Evolutionary conservation across 1,284 basidiomycete species (phyloP), one percentile per base, ranked within the genome.

Genomic region (Cutaneotrichosporon sp.): DNA sequence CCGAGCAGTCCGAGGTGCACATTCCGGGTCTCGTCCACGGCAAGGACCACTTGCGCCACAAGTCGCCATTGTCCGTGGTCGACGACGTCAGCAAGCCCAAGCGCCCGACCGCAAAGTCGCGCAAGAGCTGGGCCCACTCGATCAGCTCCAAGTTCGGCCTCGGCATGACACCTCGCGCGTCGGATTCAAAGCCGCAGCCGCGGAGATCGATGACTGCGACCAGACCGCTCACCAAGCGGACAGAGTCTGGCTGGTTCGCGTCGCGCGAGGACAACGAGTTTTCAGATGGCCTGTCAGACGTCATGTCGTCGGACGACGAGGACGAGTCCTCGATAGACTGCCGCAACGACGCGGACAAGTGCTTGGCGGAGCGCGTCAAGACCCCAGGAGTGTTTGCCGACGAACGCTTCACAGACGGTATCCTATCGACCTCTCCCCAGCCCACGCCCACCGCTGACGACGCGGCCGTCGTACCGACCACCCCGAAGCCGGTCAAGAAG

Each of bases 11-110:
- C 0, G 87, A 89, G n/a, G 74, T 78, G 0, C 76, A 83, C 62
- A 78, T 85, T 13, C 79, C 81, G 26, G 88, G 89, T 0, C 77
- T 93, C 51, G 86, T 86, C 7, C 87, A 88, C 65, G 89, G 90
- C 76, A 96, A 96, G 80, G 90, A 96, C 73, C 94, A 97, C 75
- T 81, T 93, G 72, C 85, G 89, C 66, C 90, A 92, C 75, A 85
- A 90, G 80, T 91, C 90, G 65, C 93, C 93, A 9, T 82, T 97
- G 57, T 88, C 88, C 64, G 92, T 96, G 83, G 91, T 96, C 21
- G 86, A 87, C 53, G 91, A 93, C 74, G 73, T 79, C 21, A 62
- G 58, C 30, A 68, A 65, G 63, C 53, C 64, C 32, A 66, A 64
- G 46, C 65, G 65, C 7, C 36, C 63, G 3, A 11, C 53, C 4